Conservation (phyloP, 1,284 basidiomycete species). For the Irpex sp. region DNA sequence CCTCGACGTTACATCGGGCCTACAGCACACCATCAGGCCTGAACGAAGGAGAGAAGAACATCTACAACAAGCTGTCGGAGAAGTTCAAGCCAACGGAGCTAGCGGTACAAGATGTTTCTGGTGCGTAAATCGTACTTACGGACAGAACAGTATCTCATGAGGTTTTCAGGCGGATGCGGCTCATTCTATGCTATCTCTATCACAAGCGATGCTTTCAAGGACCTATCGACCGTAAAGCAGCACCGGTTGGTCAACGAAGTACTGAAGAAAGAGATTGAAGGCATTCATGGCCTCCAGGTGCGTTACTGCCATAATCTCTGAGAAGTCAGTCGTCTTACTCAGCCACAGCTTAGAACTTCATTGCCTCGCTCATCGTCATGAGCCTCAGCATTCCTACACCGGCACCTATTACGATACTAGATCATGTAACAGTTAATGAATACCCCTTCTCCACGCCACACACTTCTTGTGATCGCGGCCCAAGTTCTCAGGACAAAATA, state of each 20-base stretch:
- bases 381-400: neutral
- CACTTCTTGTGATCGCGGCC: neutral
- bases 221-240: conserved; percentile 87
- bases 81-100: conserved; percentile 75
- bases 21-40: conserved; percentile 15
- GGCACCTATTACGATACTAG: neutral
- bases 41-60: conserved; percentile 65
- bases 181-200: conserved; percentile 95
- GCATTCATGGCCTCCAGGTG: conserved; percentile 94
- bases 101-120: conserved; percentile 87
- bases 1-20: neutral
- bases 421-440: neutral
- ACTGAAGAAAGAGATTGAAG: conserved; percentile 87
- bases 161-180: conserved; percentile 82
- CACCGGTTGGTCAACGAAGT: conserved; percentile 88
- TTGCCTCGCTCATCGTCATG: conserved; percentile 6
- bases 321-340: neutral
- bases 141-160: neutral
- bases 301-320: neutral
- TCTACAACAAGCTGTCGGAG: conserved; percentile 70
- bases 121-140: conserved; percentile 38
- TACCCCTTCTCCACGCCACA: neutral
- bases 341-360: conserved; percentile 11
- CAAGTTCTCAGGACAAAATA: neutral
- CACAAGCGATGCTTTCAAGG: conserved; percentile 82